phyloP scores from a whole-genome alignment of 2,329 filamentous ascomycete genomes.

The Epichloe gansuensis region DNA sequence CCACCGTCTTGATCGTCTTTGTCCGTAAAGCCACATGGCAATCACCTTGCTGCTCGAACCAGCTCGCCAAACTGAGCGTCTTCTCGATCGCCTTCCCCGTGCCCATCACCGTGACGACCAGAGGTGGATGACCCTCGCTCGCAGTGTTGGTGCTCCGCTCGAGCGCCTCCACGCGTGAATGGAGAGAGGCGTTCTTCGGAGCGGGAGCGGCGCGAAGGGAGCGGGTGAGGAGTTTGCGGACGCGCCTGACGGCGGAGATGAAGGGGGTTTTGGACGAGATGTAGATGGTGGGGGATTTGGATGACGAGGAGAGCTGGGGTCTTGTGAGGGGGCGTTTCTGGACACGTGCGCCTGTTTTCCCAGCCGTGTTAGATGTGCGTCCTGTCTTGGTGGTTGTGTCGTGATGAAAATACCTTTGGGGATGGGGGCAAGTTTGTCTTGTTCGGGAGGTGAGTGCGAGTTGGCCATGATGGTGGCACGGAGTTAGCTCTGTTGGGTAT shows the following conservation, averaged over 20 bases:
- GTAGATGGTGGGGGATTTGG: slow-evolving; percentile 43
- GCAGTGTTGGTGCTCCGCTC: slow-evolving; percentile 20
- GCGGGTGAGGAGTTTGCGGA: slow-evolving; percentile 47
- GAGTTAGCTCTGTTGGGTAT: background rate
- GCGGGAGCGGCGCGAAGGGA: slow-evolving; percentile 33
- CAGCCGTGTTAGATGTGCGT: background rate
- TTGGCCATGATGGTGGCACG: background rate
- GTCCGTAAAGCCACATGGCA: slow-evolving; percentile 48
- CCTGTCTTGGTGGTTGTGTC: background rate
- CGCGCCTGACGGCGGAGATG: slow-evolving; percentile 53
- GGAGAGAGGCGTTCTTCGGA: slow-evolving; percentile 32
- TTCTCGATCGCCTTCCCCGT: slow-evolving; percentile 55
- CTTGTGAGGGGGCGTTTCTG: slow-evolving; percentile 35
- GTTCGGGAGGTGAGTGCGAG: background rate
- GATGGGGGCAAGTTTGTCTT: background rate
- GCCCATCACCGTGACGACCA: slow-evolving; percentile 44
- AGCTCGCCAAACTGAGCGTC: slow-evolving; percentile 47
- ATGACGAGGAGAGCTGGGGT: slow-evolving; percentile 28
- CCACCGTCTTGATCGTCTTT: slow-evolving; percentile 49
- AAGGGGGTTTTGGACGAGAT: slow-evolving; percentile 55
- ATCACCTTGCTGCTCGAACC: slow-evolving; percentile 49
- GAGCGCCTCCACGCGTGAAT: slow-evolving; percentile 32
- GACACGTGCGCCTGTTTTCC: slow-evolving; percentile 30
- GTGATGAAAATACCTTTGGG: slow-evolving; percentile 2
- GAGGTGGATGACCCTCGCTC: background rate